These are phyloP conservation scores for Talaromyces funiculosus DNA, from an alignment of 2,329 filamentous ascomycete species.

Conservation along the genomic window DNA sequence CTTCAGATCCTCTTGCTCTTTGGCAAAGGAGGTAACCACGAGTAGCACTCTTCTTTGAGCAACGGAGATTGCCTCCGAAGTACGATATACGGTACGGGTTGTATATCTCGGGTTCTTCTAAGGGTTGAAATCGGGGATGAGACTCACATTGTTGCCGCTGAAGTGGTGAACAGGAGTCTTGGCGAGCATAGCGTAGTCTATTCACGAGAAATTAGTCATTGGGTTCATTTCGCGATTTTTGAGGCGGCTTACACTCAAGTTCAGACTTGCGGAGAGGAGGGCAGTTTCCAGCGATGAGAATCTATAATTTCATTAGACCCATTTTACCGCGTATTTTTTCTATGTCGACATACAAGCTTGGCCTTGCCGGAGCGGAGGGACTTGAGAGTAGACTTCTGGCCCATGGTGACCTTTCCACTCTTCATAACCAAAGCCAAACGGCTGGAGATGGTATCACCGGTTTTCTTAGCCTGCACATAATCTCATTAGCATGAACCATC, in stretches of 20 bases:
- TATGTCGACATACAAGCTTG: constrained; percentile 57
- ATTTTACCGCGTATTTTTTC: not conserved
- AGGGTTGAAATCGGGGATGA: not conserved
- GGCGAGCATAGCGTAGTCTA: constrained; percentile 47
- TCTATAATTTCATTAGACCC: constrained; percentile 28
- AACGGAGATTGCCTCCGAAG: constrained; percentile 18
- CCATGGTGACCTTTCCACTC: constrained; percentile 61
- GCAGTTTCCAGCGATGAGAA: constrained; percentile 93
- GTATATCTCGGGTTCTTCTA: constrained; percentile 13
- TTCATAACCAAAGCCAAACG: constrained; percentile 27
- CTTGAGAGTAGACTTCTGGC: constrained; percentile 89
- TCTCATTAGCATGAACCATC: not conserved
- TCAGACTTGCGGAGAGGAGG: constrained; percentile 96
- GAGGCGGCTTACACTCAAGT: constrained; percentile 63
- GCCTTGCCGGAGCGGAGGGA: constrained; percentile 90
- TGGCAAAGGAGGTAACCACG: constrained; percentile 16
- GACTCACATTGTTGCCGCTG: constrained; percentile 95
- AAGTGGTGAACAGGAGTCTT: constrained; percentile 98
- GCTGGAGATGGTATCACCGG: constrained; percentile 15
- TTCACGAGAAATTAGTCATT: not conserved
- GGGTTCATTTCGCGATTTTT: not conserved
- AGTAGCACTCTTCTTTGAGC: constrained; percentile 16
- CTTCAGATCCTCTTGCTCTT: constrained; percentile 21
- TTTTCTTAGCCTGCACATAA: constrained; percentile 9
- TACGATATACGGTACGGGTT: not conserved